Base-by-base conservation (phyloP, 2,329 filamentous ascomycete genomes). In the Ophiognomonia clavigignenti-juglandacearum region DNA sequence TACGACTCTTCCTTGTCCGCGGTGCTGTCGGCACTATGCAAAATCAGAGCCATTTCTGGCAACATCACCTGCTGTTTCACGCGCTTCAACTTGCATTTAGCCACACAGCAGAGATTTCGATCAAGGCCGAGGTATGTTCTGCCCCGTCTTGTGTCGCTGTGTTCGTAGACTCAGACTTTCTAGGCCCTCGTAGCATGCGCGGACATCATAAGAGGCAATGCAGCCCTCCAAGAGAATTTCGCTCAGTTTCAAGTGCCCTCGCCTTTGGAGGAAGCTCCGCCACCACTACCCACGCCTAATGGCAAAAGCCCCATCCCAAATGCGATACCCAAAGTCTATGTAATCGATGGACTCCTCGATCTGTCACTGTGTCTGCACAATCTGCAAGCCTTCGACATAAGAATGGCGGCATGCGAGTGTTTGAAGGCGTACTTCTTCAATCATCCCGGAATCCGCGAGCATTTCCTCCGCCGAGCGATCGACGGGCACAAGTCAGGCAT, bases 301-400 rank as follows among this genome's bases (percentile, higher is more conserved):
- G 71, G 68, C 26, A 66, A 71, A 38, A 57, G 62, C 19, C 57
- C 62, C 35, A 68, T 63, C 52, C 57, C 65, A 4, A 80, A 81
- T 50, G 75, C 73, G n/a, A 64, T 74, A 9, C 68, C 74, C 13
- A 78, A 79, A 47, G 82, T 92, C 27, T 96, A 95, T 65, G 89
- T 98, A 24, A 96, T 98, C 58, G 92, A 97, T 64, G 93, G 88
- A 2, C 73, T 98, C 16, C 73, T 98, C 39, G 89, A 96, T 56
- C 71, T 96, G 36, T 83, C 86, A 0, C 72, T 98, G 8, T 83
- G 83, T 47, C 72, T 85, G 19, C 76, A 84, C 24, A 71, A 83
- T 0, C 68, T 80, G 18, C 76, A 83, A 43, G 74, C 86, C 29
- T 86, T 96, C 56, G 85, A 95, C 64, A 74, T 92, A 31, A 83